Conservation (phyloP, 305 asterid genomes). For the Fraxinus xanthoxyloides region DNA sequence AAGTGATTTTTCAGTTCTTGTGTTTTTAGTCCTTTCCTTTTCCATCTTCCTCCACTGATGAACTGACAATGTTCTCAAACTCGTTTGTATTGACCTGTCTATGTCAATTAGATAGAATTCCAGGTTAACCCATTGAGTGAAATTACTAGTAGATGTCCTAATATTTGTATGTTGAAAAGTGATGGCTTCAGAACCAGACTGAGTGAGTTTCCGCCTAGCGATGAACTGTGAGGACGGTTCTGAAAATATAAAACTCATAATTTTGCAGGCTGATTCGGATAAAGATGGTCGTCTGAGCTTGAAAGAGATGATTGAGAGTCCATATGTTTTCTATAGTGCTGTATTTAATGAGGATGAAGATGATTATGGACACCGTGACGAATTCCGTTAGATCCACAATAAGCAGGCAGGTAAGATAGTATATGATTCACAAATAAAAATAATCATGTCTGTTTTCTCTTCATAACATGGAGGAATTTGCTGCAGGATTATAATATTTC, state of each 20-base stretch:
- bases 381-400: constrained; percentile 57
- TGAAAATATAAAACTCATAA: constrained; percentile 15
- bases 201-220: neutral
- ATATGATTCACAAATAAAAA: neutral
- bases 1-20: neutral
- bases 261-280: constrained; percentile 81
- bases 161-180: neutral
- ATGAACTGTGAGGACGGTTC: neutral
- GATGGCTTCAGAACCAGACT: neutral
- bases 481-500: constrained; percentile 16
- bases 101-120: neutral
- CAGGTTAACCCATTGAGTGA: neutral
- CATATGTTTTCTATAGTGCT: constrained; percentile 89
- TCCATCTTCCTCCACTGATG: neutral
- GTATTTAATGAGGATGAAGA: constrained; percentile 78
- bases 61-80: neutral
- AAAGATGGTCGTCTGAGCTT: constrained; percentile 78
- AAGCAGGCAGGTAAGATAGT: constrained; percentile 21
- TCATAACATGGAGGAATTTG: constrained; percentile 9
- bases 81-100: neutral
- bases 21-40: neutral
- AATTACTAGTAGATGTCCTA: neutral
- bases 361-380: constrained; percentile 69
- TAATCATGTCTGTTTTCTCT: constrained; percentile 1
- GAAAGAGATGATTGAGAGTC: constrained; percentile 88